These are phyloP conservation scores for Phlyctochytrium arcticum DNA, from an alignment of 192 early-diverging fungal species.

Conservation along the genomic window DNA sequence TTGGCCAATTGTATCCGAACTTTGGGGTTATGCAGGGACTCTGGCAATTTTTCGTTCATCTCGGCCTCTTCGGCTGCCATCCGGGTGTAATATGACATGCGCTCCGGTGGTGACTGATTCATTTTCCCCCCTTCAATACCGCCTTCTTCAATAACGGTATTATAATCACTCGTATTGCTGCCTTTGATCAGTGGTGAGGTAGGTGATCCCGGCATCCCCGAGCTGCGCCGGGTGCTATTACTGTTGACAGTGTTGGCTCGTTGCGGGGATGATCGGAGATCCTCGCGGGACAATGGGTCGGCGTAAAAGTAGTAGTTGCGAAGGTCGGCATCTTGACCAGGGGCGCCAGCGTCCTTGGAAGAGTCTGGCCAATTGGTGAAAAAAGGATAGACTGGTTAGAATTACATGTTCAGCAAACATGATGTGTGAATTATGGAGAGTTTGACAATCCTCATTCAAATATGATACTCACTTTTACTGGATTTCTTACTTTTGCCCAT, in stretches of 20 bases:
- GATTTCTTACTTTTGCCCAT: neutral
- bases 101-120: neutral
- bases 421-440: neutral
- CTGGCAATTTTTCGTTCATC: conserved; percentile 14
- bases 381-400: neutral
- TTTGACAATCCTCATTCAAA: too few species aligned
- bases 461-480: neutral
- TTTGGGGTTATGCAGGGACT: conserved; percentile 41
- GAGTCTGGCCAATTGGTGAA: neutral
- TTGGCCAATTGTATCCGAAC: conserved; percentile 38
- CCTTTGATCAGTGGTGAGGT: neutral
- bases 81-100: conserved; percentile 14
- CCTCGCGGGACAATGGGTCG: conserved; percentile 13
- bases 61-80: conserved; percentile 21
- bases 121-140: neutral
- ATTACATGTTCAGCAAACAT: neutral
- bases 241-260: neutral
- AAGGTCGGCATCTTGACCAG: neutral
- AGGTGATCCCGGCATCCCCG: neutral
- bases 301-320: conserved; percentile 19
- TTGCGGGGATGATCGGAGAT: neutral
- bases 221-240: neutral
- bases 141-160: neutral
- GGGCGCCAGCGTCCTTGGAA: neutral
- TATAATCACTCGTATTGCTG: neutral